These are phyloP conservation scores for Chlamydomonas sp. DNA, from an alignment of 139 green algal genomes.

Conservation along the genomic window DNA sequence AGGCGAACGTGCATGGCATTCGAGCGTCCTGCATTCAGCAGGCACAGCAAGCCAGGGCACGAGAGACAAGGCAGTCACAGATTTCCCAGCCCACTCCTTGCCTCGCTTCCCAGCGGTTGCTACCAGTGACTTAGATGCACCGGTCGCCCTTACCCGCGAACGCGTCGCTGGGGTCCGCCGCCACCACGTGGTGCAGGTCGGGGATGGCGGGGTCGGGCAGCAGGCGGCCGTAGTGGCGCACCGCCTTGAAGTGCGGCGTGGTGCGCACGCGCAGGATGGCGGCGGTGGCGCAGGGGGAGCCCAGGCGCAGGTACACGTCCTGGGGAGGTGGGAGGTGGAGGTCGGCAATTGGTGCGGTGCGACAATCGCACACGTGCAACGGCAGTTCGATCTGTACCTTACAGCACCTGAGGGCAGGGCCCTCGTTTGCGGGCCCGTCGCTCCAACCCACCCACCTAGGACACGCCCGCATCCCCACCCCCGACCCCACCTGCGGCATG, in stretches of 20 bases:
- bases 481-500: slow-evolving; percentile 65
- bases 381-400: too few species aligned
- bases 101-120: too few species aligned
- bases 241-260: slow-evolving; percentile 67
- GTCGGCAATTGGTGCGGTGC: background rate
- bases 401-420: too few species aligned
- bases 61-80: background rate
- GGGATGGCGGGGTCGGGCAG: slow-evolving; percentile 65
- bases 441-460: too few species aligned
- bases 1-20: too few species aligned
- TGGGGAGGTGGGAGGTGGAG: slow-evolving; percentile 30
- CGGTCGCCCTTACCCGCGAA: slow-evolving; percentile 59
- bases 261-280: slow-evolving; percentile 83
- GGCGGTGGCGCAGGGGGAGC: slow-evolving; percentile 54
- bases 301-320: slow-evolving; percentile 88
- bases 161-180: slow-evolving; percentile 68
- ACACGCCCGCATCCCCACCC: background rate
- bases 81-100: too few species aligned
- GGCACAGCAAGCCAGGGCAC: slow-evolving; percentile 11
- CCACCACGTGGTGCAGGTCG: slow-evolving; percentile 83
- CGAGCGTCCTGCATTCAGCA: too few species aligned
- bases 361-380: too few species aligned
- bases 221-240: slow-evolving; percentile 77
- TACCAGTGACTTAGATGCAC: background rate
- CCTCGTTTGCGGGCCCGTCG: too few species aligned